Conservation (phyloP, 2,329 filamentous ascomycete genomes). For the Exophiala bonariae region DNA sequence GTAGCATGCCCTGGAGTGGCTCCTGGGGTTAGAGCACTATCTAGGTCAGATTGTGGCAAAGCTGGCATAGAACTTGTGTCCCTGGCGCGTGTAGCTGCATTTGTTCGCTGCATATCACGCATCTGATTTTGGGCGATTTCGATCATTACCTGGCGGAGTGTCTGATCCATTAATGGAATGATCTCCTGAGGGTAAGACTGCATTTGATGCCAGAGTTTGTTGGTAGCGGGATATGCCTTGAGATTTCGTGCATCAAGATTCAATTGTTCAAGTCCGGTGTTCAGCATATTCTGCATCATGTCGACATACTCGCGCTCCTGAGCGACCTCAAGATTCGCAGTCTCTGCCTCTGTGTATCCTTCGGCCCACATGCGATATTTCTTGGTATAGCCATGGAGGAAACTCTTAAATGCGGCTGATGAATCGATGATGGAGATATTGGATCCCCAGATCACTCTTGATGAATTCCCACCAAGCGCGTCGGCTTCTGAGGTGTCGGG, state of each 20-base stretch:
- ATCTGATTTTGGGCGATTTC: slow-evolving; percentile 82
- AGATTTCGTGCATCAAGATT: slow-evolving; percentile 88
- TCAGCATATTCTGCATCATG: slow-evolving; percentile 86
- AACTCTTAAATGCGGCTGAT: slow-evolving; percentile 84
- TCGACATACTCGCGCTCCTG: slow-evolving; percentile 80
- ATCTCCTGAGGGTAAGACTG: slow-evolving; percentile 96
- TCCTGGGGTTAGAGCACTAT: slow-evolving; percentile 47
- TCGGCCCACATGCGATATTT: slow-evolving; percentile 94
- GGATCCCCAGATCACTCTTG: slow-evolving; percentile 92
- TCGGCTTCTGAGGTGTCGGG: slow-evolving; percentile 92
- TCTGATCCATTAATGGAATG: slow-evolving; percentile 93
- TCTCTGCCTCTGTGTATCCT: slow-evolving; percentile 76
- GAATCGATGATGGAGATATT: slow-evolving; percentile 93
- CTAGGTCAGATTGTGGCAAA: slow-evolving; percentile 76
- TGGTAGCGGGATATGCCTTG: slow-evolving; percentile 86
- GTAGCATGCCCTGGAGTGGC: slow-evolving; percentile 41
- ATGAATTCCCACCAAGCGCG: slow-evolving; percentile 75
- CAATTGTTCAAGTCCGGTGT: slow-evolving; percentile 77
- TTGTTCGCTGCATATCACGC: slow-evolving; percentile 61
- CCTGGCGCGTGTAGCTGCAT: slow-evolving; percentile 49
- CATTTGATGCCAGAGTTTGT: slow-evolving; percentile 93
- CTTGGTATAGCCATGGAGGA: slow-evolving; percentile 84
- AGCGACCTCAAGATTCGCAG: slow-evolving; percentile 63
- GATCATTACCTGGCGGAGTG: slow-evolving; percentile 88
- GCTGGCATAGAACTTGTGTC: slow-evolving; percentile 71